A percentile compares a stretch with the other conserved stretches of the same genome.
Evolutionary conservation across 1,284 basidiomycete genomes (phyloP).

Genomic region (Hymenochaete sp.): DNA sequence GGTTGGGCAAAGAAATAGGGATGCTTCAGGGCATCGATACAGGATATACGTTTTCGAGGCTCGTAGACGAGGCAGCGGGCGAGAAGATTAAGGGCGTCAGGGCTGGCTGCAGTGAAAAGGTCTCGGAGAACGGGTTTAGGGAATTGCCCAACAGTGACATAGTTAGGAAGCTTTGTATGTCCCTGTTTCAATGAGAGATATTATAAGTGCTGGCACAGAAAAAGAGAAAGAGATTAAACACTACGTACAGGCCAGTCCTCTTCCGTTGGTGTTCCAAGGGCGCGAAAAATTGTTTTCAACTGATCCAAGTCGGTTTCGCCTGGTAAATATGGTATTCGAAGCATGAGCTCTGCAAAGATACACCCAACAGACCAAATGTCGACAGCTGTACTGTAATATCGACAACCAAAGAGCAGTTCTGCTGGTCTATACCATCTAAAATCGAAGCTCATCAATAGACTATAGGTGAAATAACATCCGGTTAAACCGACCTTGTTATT

Average conservation of each 20-base stretch:
- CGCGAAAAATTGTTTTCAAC: constrained; percentile 88
- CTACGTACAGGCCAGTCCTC: constrained; percentile 87
- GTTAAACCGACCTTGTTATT: constrained; percentile 68
- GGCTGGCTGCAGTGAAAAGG: constrained; percentile 85
- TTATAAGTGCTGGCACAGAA: not conserved
- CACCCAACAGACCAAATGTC: constrained; percentile 95
- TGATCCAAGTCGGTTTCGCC: constrained; percentile 97
- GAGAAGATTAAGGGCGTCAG: constrained; percentile 82
- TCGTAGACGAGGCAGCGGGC: constrained; percentile 78
- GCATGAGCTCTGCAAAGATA: constrained; percentile 93
- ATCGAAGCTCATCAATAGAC: not conserved
- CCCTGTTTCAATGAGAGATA: constrained; percentile 41
- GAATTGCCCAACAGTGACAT: constrained; percentile 74
- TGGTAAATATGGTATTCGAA: constrained; percentile 87
- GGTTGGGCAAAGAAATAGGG: constrained; percentile 74
- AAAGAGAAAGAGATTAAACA: not conserved
- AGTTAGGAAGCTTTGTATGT: constrained; percentile 84
- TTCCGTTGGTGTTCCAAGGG: constrained; percentile 91
- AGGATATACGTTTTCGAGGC: constrained; percentile 74
- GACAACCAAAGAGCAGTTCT: constrained; percentile 81
- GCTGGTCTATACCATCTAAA: constrained; percentile 95
- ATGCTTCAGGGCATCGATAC: constrained; percentile 71
- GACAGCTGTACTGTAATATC: constrained; percentile 82
- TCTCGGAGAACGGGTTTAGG: constrained; percentile 76
- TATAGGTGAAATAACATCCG: constrained; percentile 17